Percentiles rank a stretch among this genome's conserved stretches.
These are phyloP conservation scores for Citrus hindsii DNA, from an alignment of 345 rosid genomes.

Conservation along the genomic window DNA sequence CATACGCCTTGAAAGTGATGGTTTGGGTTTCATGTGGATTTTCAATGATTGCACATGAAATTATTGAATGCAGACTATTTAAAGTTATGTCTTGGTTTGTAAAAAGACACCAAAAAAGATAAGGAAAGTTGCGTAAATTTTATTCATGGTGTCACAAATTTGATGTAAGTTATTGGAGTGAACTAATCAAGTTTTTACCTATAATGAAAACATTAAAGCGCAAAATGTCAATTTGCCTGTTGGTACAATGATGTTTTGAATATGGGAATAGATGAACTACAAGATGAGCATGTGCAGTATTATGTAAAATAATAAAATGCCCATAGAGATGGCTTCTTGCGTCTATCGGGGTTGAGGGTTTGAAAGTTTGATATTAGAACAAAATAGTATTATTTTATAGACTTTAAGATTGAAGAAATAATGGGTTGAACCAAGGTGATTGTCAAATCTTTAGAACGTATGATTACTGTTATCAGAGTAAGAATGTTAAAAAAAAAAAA, in stretches of 20 bases:
- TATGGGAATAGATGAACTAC: too few relatives aligned
- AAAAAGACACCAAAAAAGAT: too few relatives aligned
- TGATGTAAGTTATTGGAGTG: neutral
- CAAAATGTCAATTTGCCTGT: neutral
- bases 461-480: too few relatives aligned
- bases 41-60: neutral
- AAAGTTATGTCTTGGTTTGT: neutral
- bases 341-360: rapidly evolving
- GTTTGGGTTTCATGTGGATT: neutral
- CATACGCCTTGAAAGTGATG: neutral
- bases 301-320: too few relatives aligned
- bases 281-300: too few relatives aligned
- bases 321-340: too few relatives aligned
- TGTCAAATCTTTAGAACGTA: too few relatives aligned
- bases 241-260: neutral
- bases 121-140: neutral
- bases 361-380: too few relatives aligned
- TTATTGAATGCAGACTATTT: neutral
- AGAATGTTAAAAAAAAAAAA: too few relatives aligned
- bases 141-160: neutral
- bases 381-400: too few relatives aligned
- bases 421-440: too few relatives aligned
- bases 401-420: too few relatives aligned
- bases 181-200: neutral
- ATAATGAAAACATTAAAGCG: neutral